These are phyloP conservation scores for Lactarius hengduanensis DNA, from an alignment of 768 basidiomycete genomes.

Conservation along the genomic window DNA sequence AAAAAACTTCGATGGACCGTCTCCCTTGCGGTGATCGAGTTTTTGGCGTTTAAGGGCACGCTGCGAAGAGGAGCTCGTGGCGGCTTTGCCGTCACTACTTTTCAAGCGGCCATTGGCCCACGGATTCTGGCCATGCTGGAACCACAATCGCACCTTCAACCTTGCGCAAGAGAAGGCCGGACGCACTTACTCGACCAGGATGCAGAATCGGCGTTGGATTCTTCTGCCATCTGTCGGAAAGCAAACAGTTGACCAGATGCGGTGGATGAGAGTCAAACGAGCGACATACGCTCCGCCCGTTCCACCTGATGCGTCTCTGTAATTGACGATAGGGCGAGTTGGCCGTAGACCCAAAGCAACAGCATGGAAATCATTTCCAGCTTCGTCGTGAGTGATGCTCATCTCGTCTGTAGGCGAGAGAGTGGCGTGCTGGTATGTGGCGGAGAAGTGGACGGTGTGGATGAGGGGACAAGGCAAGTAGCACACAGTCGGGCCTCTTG, in stretches of 20 bases:
- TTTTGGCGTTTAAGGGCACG: slow-evolving; percentile 13
- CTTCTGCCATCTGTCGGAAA: slow-evolving; percentile 13
- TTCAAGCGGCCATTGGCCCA: slow-evolving; percentile 9
- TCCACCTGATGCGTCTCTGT: slow-evolving; percentile 19
- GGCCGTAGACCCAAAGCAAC: slow-evolving; percentile 9
- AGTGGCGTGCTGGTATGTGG: not conserved
- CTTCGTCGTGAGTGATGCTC: slow-evolving; percentile 16
- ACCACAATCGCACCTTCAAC: slow-evolving; percentile 8
- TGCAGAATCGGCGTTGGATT: not conserved
- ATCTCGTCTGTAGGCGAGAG: slow-evolving; percentile 9
- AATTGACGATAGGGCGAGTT: not conserved
- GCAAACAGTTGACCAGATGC: not conserved
- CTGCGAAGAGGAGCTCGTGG: not conserved
- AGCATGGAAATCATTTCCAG: not conserved
- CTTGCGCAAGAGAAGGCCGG: not conserved
- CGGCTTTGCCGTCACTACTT: not conserved
- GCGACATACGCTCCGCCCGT: slow-evolving; percentile 11
- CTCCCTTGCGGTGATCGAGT: not conserved
- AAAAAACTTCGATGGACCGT: slow-evolving; percentile 4
- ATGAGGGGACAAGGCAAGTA: not conserved
- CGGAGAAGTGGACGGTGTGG: not conserved
- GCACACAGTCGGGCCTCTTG: too few species aligned
- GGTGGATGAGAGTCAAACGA: not conserved
- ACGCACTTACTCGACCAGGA: slow-evolving; percentile 17
- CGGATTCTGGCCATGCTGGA: slow-evolving; percentile 3